phyloP scores from a whole-genome alignment of 2,329 filamentous ascomycete species.

The Colletotrichum australisinense region DNA sequence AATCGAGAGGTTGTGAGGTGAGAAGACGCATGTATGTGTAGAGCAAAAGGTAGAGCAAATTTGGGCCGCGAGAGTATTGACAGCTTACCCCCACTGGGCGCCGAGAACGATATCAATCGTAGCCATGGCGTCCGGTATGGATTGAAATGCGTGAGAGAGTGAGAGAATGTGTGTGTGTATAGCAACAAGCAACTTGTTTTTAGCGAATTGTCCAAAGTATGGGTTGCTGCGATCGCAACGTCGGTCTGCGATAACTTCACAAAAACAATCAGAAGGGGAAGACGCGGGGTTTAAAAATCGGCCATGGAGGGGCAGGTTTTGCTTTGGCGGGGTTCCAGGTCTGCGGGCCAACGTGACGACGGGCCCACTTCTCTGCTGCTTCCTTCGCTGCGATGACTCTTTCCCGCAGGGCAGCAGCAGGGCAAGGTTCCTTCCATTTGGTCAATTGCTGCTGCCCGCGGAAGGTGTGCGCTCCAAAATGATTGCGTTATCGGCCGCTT shows the following conservation, averaged over 20 bases:
- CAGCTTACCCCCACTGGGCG: slow-evolving; percentile 51
- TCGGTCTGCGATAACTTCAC: slow-evolving; percentile 36
- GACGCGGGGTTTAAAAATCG: slow-evolving; percentile 35
- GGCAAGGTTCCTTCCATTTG: background rate
- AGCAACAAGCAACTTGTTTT: slow-evolving; percentile 26
- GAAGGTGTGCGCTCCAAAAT: background rate
- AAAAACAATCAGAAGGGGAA: slow-evolving; percentile 34
- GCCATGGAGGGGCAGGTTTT: slow-evolving; percentile 36
- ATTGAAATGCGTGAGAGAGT: background rate
- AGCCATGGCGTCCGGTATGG: slow-evolving; percentile 26
- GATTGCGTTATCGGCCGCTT: slow-evolving; percentile 25
- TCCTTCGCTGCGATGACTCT: background rate
- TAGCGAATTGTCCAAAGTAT: slow-evolving; percentile 27
- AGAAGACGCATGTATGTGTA: slow-evolving; percentile 8
- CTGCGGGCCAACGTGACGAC: background rate
- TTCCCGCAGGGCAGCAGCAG: too few species aligned
- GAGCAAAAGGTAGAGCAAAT: slow-evolving; percentile 31
- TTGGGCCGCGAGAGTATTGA: slow-evolving; percentile 27
- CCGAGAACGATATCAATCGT: slow-evolving; percentile 49
- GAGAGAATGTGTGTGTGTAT: slow-evolving; percentile 6
- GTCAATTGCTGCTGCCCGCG: background rate
- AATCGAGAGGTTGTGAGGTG: background rate
- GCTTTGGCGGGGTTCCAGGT: slow-evolving; percentile 28
- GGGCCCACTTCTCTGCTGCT: background rate
- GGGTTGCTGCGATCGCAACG: slow-evolving; percentile 36